Base-by-base conservation (phyloP, 257 asterid genomes). In the Solanum rostratum region DNA sequence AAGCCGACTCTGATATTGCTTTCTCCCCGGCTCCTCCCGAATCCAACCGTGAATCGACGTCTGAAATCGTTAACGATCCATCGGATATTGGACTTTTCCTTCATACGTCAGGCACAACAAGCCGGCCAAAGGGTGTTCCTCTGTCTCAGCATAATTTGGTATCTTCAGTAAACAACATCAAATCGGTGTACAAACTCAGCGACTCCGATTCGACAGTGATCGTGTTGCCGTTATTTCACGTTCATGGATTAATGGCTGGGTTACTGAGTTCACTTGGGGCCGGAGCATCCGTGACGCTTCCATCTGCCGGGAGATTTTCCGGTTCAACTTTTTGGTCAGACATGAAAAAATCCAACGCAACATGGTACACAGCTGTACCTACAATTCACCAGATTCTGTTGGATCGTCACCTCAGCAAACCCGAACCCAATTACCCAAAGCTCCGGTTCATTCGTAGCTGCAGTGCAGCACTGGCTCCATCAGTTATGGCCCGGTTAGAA, bases 101-200 rank as follows among this genome's bases (percentile, higher is more conserved):
- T 84, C 99, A 97, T 88, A 97, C 99, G n/a, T 97, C 99, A 79
- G 99, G 99, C 83, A 97, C 99, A 85, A 97, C 99, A 14, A 97
- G 99, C 89, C 92, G 97, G 11, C 99, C 99, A 55, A 97, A 97
- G 83, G 99, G 99, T 22, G 99, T 97, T 24, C 99, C 99, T 1
- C 83, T 97, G 39, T 91, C 98, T 41, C 99, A 97, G 88, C 90
- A 88, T 2, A 97, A 97, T 69, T 90, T 97, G 10, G 92, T 89
- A 45, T 94, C 98, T 37, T 91, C 99, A 0, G 97, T 93, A 15
- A 90, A 90, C 29, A 97, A 97, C 29, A 94, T 95, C 30, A 90
- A 88, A 88, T 87, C 95, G 0, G 98, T 95, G 5, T 97, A 97
- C 74, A 95, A 91, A 88, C 83, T 97, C 49, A 85, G 90, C 0